Evolutionary conservation across 306 rosid genomes (phyloP).

Genomic region (Fagus sylvatica): DNA sequence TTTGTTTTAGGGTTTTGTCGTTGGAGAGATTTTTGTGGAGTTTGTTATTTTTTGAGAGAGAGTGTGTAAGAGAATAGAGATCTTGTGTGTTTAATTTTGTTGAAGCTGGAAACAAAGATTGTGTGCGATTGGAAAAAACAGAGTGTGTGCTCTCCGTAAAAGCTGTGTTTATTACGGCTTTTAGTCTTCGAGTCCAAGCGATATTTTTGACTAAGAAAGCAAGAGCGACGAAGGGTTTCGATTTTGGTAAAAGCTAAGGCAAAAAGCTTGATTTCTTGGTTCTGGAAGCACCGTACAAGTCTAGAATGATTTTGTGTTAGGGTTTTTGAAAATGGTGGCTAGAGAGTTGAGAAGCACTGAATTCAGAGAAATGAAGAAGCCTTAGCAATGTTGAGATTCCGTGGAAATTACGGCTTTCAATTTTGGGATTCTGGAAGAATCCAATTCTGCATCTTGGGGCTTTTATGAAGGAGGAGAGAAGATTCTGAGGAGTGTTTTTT

Average conservation of each 20-base stretch:
- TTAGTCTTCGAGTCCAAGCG: neutral
- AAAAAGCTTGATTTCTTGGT: no score
- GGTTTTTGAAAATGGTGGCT: neutral
- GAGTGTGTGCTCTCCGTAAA: neutral
- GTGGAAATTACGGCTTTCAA: constrained; percentile 6
- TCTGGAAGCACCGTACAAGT: neutral
- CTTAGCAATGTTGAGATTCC: constrained; percentile 4
- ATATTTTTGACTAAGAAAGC: neutral
- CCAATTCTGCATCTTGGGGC: constrained; percentile 16
- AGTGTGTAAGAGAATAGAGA: constrained; percentile 17
- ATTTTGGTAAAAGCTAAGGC: neutral
- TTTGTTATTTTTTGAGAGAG: neutral
- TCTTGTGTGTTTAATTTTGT: constrained; percentile 13
- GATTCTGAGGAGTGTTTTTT: neutral
- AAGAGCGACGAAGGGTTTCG: neutral
- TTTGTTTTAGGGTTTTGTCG: constrained; percentile 6
- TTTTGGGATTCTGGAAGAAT: constrained; percentile 18
- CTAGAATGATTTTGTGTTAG: neutral
- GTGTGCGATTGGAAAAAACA: neutral
- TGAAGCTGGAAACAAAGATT: constrained; percentile 32
- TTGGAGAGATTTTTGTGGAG: constrained; percentile 24
- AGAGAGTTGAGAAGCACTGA: neutral
- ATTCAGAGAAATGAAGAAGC: neutral
- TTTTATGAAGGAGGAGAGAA: neutral
- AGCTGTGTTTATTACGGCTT: no score